A percentile compares a stretch with the other conserved stretches of the same genome.
Conservation (phyloP, 2,329 filamentous ascomycete genomes). For the Furcasterigmium sp. region DNA sequence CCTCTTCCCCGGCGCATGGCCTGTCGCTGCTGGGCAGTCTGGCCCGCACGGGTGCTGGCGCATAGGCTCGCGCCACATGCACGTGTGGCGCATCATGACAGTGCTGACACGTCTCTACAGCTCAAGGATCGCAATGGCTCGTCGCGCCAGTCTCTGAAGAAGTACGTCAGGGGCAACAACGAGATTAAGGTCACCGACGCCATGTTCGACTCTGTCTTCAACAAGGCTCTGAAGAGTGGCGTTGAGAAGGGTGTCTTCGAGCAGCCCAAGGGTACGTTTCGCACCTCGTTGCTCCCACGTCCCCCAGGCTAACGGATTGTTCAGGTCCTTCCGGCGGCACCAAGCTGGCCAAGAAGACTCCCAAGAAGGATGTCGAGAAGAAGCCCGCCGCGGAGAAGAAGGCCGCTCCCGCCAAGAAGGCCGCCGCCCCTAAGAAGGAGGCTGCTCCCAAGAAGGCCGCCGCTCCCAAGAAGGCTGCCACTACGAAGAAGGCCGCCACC, state of each 20-base stretch:
- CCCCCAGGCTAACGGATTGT: constrained; percentile 16
- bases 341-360: constrained; percentile 82
- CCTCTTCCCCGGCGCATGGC: constrained; percentile 30
- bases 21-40: not conserved
- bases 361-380: constrained; percentile 21
- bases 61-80: too few relatives aligned
- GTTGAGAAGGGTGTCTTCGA: constrained; percentile 83
- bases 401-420: constrained; percentile 16
- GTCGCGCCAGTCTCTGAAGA: constrained; percentile 57
- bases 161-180: constrained; percentile 42
- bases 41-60: too few relatives aligned
- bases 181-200: constrained; percentile 34
- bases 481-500: constrained; percentile 14
- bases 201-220: constrained; percentile 71
- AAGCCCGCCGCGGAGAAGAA: constrained; percentile 31
- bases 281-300: not conserved
- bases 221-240: constrained; percentile 75
- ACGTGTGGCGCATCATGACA: too few relatives aligned
- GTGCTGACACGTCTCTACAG: too few relatives aligned
- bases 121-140: constrained; percentile 60
- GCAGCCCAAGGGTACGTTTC: constrained; percentile 78
- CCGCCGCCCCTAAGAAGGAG: constrained; percentile 24
- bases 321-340: constrained; percentile 79
- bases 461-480: constrained; percentile 18
- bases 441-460: constrained; percentile 25